Evolutionary conservation across 106 monocot genomes (phyloP).

Genomic region (Ottelia alismoides): DNA sequence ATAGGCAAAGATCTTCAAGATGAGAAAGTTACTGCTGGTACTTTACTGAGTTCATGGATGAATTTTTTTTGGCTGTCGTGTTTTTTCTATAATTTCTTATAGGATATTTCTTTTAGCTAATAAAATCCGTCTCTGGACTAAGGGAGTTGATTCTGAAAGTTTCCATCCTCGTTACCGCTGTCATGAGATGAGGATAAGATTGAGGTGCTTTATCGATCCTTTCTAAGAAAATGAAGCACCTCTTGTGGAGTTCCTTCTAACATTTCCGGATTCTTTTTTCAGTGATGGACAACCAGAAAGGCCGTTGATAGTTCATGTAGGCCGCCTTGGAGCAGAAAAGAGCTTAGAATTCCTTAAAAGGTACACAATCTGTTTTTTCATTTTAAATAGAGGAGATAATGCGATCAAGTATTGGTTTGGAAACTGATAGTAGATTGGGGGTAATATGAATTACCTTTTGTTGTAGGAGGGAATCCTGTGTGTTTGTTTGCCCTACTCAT

Average conservation of each 20-base stretch:
- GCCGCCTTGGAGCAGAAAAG: slow-evolving; percentile 91
- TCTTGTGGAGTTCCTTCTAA: neutral
- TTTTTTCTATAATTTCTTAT: neutral
- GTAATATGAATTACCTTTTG: too few relatives aligned
- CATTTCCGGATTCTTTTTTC: neutral
- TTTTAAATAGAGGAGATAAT: too few relatives aligned
- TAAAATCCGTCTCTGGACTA: slow-evolving; percentile 88
- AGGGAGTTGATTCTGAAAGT: slow-evolving; percentile 89
- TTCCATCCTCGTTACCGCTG: slow-evolving; percentile 63
- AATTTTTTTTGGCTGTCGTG: neutral
- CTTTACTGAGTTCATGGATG: neutral
- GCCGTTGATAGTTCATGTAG: slow-evolving; percentile 91
- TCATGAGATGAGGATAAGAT: slow-evolving; percentile 69
- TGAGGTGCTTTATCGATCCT: slow-evolving; percentile 34
- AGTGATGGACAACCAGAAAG: slow-evolving; percentile 90
- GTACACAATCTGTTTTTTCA: too few relatives aligned
- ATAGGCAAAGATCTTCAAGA: slow-evolving; percentile 67
- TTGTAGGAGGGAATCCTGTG: too few relatives aligned
- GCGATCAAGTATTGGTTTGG: too few relatives aligned
- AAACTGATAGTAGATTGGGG: too few relatives aligned
- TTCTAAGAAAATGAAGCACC: too few relatives aligned
- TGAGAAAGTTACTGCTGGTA: slow-evolving; percentile 61
- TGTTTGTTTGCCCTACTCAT: too few relatives aligned
- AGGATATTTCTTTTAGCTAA: slow-evolving; percentile 28
- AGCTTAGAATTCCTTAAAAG: slow-evolving; percentile 89